These are phyloP conservation scores for Globisporangium cederbergense DNA, from an alignment of 352 stramenopile species.

Conservation along the genomic window DNA sequence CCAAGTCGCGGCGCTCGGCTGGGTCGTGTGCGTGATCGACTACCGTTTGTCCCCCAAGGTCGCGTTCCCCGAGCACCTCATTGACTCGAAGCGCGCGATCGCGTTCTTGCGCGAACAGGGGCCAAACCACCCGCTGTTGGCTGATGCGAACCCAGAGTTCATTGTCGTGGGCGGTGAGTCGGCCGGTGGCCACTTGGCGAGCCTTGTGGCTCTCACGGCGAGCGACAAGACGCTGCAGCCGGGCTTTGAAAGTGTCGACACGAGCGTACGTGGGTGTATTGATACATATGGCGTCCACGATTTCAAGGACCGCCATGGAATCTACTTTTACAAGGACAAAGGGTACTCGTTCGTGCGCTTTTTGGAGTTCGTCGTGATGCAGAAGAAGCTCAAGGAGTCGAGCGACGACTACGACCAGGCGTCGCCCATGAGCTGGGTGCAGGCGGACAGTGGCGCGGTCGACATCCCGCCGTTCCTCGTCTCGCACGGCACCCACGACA, in stretches of 20 bases:
- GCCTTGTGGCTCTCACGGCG: constrained; percentile 61
- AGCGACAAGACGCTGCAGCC: constrained; percentile 64
- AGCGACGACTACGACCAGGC: constrained; percentile 46
- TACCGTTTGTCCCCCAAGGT: constrained; percentile 62
- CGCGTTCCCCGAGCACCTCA: constrained; percentile 55
- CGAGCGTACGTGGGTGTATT: constrained; percentile 65
- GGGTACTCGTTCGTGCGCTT: constrained; percentile 37
- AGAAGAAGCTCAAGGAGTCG: constrained; percentile 46
- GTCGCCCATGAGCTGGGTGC: constrained; percentile 48
- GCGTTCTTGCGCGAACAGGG: constrained; percentile 46
- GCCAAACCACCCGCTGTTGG: constrained; percentile 12
- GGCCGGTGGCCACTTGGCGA: constrained; percentile 64
- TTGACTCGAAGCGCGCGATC: constrained; percentile 61
- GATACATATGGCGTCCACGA: constrained; percentile 79
- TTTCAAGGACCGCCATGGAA: constrained; percentile 61
- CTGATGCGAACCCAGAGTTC: constrained; percentile 45
- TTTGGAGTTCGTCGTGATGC: constrained; percentile 57
- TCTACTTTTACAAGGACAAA: constrained; percentile 49
- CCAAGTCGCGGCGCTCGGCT: constrained; percentile 50
- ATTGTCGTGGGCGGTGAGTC: constrained; percentile 63
- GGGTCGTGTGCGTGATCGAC: constrained; percentile 68
- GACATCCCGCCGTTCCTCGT: constrained; percentile 59
- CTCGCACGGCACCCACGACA: constrained; percentile 56
- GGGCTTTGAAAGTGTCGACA: constrained; percentile 75
- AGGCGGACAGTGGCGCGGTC: constrained; percentile 16